Evolutionary conservation across 2,329 filamentous ascomycete species (phyloP), one percentile per base, ranked within the genome.

Genomic region (Pestalotiopsis fici): DNA sequence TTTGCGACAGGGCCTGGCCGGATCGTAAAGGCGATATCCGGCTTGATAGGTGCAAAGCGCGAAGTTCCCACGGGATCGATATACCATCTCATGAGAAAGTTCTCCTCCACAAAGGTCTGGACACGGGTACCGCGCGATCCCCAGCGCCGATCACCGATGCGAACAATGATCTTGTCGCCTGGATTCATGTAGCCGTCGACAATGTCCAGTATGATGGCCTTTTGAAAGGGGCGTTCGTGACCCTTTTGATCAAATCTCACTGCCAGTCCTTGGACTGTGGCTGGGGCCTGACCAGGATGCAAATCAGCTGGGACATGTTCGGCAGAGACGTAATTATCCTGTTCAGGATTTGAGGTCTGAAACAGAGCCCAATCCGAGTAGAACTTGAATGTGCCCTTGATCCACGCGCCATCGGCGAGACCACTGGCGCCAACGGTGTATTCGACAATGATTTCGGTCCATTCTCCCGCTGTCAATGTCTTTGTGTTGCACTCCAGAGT

Each of bases 371-470:
- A 79, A 68, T 79, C 77, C 35, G 77, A 79, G 68, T 80, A 79
- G 50, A 80, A 79, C 57, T 80, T 79, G 73, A 79, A 79, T 0
- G 78, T 79, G 1, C 78, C 78, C 64, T 80, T 80, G 62, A 80
- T 79, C 78, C 75, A 79, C 3, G 78, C 77, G 2, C 78, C 76
- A 66, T 78, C 76, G 2, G 75, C 76, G 15, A 77, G 71, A n/a
- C 75, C 76, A 59, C 73, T 76, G 4, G 69, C 76, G 3, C 77
- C 78, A 4, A 75, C 74, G 18, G 57, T 59, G 21, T 59, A 59
- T 21, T 59, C 55, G 35, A 43, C 18, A 13, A 61, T 21, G n/a
- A 61, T 61, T 55, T 78, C 76, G 7, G 75, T 75, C 75, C 73
- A 77, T 69, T 78, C 69, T 4, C 76, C 75, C 1, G 76, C 74